Percentiles rank a stretch among this genome's conserved stretches.
Conservation (phyloP, 2,329 filamentous ascomycete genomes). For the Chaetomium olivaceum region DNA sequence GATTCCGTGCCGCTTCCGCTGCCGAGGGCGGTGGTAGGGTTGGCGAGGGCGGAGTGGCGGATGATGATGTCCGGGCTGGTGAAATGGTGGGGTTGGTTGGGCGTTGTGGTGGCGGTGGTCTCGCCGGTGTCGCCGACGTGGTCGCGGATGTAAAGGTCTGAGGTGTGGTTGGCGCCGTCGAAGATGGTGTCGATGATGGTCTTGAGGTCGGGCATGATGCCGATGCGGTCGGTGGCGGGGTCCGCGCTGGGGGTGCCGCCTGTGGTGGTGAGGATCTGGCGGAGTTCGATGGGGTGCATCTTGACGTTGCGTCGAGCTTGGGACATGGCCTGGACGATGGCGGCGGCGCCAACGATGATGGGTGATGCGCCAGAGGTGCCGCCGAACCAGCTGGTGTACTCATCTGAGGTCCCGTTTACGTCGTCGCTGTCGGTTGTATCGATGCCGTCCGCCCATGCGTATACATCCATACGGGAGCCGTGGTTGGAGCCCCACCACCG, state of each 20-base stretch:
- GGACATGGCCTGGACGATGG: conserved; percentile 25
- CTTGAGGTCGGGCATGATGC: conserved; percentile 25
- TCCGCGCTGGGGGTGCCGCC: conserved; percentile 18
- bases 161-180: neutral
- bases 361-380: conserved; percentile 27
- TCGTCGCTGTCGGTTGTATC: conserved; percentile 18
- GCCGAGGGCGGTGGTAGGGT: conserved; percentile 14
- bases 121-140: conserved; percentile 13
- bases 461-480: conserved; percentile 25
- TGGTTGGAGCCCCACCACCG: conserved; percentile 21
- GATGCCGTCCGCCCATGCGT: conserved; percentile 24
- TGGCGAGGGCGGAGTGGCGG: conserved; percentile 14
- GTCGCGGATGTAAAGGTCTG: conserved; percentile 22
- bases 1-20: conserved; percentile 11
- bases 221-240: conserved; percentile 22
- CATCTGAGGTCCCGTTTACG: neutral
- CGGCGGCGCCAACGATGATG: conserved; percentile 24
- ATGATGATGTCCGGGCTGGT: conserved; percentile 22
- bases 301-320: conserved; percentile 9
- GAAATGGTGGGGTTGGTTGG: neutral
- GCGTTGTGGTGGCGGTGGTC: neutral
- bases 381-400: conserved; percentile 19
- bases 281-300: conserved; percentile 15
- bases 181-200: conserved; percentile 21
- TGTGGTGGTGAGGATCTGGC: conserved; percentile 14